These are phyloP conservation scores for Taphrina communis DNA, from an alignment of 1,139 yeast genomes.

Conservation along the genomic window DNA sequence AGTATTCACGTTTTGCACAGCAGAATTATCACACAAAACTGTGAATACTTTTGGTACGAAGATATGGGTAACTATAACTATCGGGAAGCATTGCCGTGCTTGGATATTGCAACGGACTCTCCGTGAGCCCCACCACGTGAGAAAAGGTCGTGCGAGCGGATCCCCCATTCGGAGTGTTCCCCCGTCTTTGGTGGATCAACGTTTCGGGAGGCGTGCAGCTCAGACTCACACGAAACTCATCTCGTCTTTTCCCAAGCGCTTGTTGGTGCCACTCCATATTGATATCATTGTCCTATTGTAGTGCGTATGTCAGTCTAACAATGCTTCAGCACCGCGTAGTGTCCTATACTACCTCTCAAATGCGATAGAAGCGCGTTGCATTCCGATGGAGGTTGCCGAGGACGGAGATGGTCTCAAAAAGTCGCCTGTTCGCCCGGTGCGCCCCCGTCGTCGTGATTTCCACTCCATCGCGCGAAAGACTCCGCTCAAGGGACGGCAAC, in stretches of 20 bases:
- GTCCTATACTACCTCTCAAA: neutral
- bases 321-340: neutral
- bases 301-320: neutral
- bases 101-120: no score
- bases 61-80: no score
- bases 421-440: neutral
- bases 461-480: neutral
- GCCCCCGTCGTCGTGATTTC: conserved; percentile 21
- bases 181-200: no score
- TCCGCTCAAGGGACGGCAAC: conserved; percentile 16
- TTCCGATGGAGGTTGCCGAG: neutral
- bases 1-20: no score
- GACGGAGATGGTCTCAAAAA: neutral
- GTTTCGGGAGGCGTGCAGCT: neutral
- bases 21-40: no score
- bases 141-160: no score
- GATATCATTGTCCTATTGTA: no score
- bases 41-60: no score
- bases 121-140: no score
- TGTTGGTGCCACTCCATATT: no score
- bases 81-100: no score
- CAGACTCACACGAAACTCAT: conserved; percentile 1
- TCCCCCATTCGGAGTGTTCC: no score
- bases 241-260: neutral
- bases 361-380: neutral